Evolutionary conservation across 768 basidiomycete genomes (phyloP).

Genomic region (Lentinula lateritia): DNA sequence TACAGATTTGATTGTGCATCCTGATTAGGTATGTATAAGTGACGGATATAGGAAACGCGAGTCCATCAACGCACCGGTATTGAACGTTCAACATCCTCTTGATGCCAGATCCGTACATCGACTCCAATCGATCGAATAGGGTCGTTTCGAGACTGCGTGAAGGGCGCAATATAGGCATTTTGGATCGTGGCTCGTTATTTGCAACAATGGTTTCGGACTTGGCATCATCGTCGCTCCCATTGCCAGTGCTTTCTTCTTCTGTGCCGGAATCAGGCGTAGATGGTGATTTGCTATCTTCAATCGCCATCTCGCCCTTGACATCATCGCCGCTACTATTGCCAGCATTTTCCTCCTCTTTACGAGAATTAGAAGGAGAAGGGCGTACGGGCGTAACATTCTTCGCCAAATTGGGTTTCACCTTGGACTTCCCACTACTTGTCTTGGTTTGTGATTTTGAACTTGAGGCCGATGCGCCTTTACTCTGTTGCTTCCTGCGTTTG

Average conservation of each 20-base stretch:
- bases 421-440: too few relatives aligned
- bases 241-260: neutral
- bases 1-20: constrained; percentile 84
- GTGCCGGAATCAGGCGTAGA: neutral
- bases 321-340: neutral
- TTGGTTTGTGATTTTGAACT: constrained; percentile 8
- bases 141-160: constrained; percentile 61
- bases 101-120: constrained; percentile 77
- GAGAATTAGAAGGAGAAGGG: neutral
- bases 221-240: neutral
- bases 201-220: neutral
- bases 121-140: constrained; percentile 87
- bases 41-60: neutral
- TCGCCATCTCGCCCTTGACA: neutral
- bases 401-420: too few relatives aligned
- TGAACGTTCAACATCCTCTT: constrained; percentile 88
- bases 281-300: neutral
- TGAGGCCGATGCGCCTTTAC: constrained; percentile 1
- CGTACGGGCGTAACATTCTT: neutral
- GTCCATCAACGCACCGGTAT: constrained; percentile 57
- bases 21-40: constrained; percentile 28
- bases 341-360: neutral
- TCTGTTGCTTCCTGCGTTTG: constrained; percentile 23
- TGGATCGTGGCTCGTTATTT: neutral
- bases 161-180: neutral